Conservation (phyloP, 164 flowering plant species). For the Platanus orientalis region DNA sequence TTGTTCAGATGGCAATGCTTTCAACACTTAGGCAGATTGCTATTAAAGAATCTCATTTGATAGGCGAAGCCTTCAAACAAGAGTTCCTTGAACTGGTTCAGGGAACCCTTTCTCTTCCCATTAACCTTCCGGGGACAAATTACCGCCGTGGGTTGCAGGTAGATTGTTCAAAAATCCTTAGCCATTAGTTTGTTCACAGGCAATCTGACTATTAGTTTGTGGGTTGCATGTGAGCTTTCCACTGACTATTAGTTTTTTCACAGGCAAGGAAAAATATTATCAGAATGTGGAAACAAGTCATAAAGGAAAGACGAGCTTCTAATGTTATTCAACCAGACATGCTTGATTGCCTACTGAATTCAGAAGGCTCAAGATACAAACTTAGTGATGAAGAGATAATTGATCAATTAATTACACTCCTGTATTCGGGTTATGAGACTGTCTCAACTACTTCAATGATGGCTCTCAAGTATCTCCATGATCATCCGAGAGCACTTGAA, state of each 20-base stretch:
- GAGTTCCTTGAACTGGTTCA: slow-evolving; percentile 81
- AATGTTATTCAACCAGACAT: slow-evolving; percentile 34
- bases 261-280: slow-evolving; percentile 57
- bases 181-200: too few relatives aligned
- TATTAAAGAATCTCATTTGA: slow-evolving; percentile 40
- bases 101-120: slow-evolving; percentile 86
- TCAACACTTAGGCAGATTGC: slow-evolving; percentile 80
- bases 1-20: slow-evolving; percentile 76
- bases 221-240: not conserved
- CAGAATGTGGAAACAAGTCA: slow-evolving; percentile 29
- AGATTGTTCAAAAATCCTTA: slow-evolving; percentile 15
- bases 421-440: slow-evolving; percentile 74
- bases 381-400: slow-evolving; percentile 57
- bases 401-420: slow-evolving; percentile 54
- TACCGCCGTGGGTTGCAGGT: slow-evolving; percentile 72
- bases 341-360: slow-evolving; percentile 42
- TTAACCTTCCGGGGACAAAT: slow-evolving; percentile 87
- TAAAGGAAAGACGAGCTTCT: slow-evolving; percentile 54
- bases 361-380: slow-evolving; percentile 34
- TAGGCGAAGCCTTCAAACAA: slow-evolving; percentile 49
- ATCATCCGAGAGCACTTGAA: slow-evolving; percentile 62
- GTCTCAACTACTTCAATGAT: slow-evolving; percentile 75
- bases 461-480: slow-evolving; percentile 69
- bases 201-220: too few relatives aligned
- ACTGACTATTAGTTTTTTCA: not conserved